Conservation (phyloP, 306 rosid genomes). For the Cicer yamashitae region DNA sequence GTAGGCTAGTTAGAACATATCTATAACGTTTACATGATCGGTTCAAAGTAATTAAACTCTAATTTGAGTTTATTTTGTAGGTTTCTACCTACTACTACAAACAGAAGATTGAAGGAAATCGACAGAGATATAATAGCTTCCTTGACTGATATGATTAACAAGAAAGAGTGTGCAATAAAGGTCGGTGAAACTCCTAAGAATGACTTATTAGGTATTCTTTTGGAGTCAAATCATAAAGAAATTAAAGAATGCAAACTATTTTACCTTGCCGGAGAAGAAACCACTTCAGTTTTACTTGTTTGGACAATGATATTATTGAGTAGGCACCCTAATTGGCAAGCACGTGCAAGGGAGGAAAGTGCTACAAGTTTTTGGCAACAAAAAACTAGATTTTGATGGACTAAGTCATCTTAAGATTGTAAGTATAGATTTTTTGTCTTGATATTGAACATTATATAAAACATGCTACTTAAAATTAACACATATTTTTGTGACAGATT, state of each 20-base stretch:
- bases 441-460: background rate
- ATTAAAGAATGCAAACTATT: constrained; percentile 38
- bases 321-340: constrained; percentile 19
- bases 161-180: constrained; percentile 43
- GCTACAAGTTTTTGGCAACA: constrained; percentile 17
- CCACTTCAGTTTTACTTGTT: constrained; percentile 28
- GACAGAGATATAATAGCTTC: constrained; percentile 27
- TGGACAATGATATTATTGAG: constrained; percentile 23
- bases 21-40: no score
- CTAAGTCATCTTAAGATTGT: constrained; percentile 57
- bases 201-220: constrained; percentile 35
- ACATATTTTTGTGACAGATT: constrained; percentile 42
- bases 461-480: background rate
- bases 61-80: constrained; percentile 30
- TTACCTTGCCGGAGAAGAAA: constrained; percentile 24
- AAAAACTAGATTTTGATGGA: constrained; percentile 22
- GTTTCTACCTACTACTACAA: constrained; percentile 46
- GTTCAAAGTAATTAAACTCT: background rate
- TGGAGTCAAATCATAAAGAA: constrained; percentile 34
- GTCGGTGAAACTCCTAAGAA: constrained; percentile 46
- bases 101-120: constrained; percentile 41
- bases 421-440: constrained; percentile 28
- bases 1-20: no score
- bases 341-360: constrained; percentile 29
- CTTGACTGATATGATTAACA: constrained; percentile 42